phyloP scores from a whole-genome alignment of 805 yeast genomes.

The Metschnikowia henanensis region DNA sequence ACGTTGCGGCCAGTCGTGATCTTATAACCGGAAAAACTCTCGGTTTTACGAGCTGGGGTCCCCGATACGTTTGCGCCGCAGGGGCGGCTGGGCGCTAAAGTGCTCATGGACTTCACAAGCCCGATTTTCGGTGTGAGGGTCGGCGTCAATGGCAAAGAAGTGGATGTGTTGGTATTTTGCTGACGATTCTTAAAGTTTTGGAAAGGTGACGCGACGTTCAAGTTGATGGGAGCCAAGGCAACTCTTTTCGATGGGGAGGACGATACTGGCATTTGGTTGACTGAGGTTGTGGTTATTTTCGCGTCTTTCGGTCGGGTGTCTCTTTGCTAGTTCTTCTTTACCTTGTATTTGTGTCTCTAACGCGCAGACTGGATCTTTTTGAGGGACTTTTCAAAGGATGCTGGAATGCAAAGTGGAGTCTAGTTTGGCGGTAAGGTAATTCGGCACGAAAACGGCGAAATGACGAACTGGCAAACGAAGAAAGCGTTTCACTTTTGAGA shows the following conservation, averaged over 20 bases:
- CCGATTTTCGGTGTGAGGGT: conserved; percentile 17
- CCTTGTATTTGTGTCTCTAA: neutral
- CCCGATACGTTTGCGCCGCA: conserved; percentile 3
- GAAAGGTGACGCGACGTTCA: conserved; percentile 26
- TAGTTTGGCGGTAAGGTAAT: too few species aligned
- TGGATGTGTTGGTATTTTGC: neutral
- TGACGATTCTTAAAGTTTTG: conserved; percentile 12
- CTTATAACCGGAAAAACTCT: conserved; percentile 30
- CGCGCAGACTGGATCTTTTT: too few species aligned
- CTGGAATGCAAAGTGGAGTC: too few species aligned
- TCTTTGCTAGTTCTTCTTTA: neutral
- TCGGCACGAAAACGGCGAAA: too few species aligned
- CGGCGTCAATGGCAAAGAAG: conserved; percentile 21
- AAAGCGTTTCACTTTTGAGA: too few species aligned
- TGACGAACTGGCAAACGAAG: too few species aligned
- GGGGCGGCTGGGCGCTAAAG: conserved; percentile 11
- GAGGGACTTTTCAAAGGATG: too few species aligned
- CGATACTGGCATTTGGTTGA: conserved; percentile 14
- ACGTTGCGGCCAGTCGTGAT: conserved; percentile 24
- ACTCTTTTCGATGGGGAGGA: conserved; percentile 28
- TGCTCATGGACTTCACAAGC: conserved; percentile 17
- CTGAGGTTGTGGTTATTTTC: neutral
- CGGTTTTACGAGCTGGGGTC: conserved; percentile 12
- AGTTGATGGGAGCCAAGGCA: conserved; percentile 38
- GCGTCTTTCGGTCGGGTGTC: neutral